phyloP scores from a whole-genome alignment of 2,329 filamentous ascomycete genomes.

The Colletotrichum trifolii region DNA sequence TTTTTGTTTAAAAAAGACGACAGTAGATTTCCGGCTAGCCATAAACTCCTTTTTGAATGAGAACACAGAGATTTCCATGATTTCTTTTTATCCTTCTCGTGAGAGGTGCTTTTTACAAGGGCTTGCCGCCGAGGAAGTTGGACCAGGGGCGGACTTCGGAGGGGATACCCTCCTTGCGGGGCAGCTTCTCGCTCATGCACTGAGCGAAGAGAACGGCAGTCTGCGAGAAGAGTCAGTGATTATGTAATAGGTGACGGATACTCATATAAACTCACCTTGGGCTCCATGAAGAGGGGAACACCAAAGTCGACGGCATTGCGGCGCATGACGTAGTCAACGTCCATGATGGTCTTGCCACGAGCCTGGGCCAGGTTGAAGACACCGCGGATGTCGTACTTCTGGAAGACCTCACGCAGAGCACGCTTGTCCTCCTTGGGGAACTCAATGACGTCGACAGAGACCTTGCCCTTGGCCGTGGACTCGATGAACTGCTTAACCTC shows the following conservation, averaged over 20 bases:
- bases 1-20: constrained; percentile 9
- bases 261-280: constrained; percentile 71
- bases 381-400: constrained; percentile 96
- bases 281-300: constrained; percentile 98
- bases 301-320: constrained; percentile 98
- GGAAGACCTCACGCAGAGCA: constrained; percentile 91
- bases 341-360: constrained; percentile 83
- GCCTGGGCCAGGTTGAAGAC: constrained; percentile 93
- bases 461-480: constrained; percentile 71
- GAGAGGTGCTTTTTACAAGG: constrained; percentile 65
- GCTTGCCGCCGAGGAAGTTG: constrained; percentile 91
- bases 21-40: constrained; percentile 24
- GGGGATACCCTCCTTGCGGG: constrained; percentile 87
- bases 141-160: constrained; percentile 94
- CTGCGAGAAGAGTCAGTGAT: constrained; percentile 59
- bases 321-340: constrained; percentile 98
- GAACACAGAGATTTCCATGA: constrained; percentile 1
- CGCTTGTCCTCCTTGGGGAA: constrained; percentile 98
- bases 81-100: constrained; percentile 1
- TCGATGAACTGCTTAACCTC: constrained; percentile 88
- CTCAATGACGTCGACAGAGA: constrained; percentile 88
- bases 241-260: not conserved
- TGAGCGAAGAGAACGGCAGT: constrained; percentile 95
- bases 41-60: constrained; percentile 22
- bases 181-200: constrained; percentile 97